Conservation (phyloP, 2,329 filamentous ascomycete genomes). For the Blumeria hordei region DNA sequence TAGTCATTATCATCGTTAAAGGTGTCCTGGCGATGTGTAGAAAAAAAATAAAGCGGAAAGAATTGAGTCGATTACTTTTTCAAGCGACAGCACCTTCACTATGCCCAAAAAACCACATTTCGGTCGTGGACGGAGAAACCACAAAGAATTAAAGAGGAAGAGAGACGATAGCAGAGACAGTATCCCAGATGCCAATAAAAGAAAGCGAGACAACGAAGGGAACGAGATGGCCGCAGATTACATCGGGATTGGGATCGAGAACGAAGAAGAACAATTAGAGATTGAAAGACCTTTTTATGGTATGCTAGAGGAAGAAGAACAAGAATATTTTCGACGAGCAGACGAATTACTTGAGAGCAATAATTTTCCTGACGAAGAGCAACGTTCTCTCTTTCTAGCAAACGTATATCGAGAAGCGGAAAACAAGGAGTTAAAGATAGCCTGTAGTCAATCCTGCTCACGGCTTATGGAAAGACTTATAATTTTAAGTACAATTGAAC, state of each 20-base stretch:
- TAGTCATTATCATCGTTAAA: no score
- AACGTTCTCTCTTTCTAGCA: constrained; percentile 45
- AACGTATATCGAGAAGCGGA: constrained; percentile 70
- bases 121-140: constrained; percentile 27
- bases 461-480: constrained; percentile 81
- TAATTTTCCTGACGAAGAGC: constrained; percentile 57
- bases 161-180: constrained; percentile 20
- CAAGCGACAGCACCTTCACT: background rate
- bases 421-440: constrained; percentile 88
- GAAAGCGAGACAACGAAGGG: constrained; percentile 11
- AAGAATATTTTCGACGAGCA: constrained; percentile 81
- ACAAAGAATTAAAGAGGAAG: constrained; percentile 24
- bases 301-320: constrained; percentile 75
- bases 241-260: constrained; percentile 6
- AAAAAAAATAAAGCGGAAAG: no score
- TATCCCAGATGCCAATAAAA: constrained; percentile 15
- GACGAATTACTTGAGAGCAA: constrained; percentile 80
- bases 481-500: constrained; percentile 47
- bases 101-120: constrained; percentile 38
- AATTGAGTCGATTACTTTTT: background rate
- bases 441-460: constrained; percentile 87
- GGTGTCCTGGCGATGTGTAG: no score
- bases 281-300: constrained; percentile 45
- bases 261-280: constrained; percentile 6
- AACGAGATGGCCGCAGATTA: constrained; percentile 7